Base-by-base conservation (phyloP, 2,329 filamentous ascomycete genomes). In the Diplodia corticola region DNA sequence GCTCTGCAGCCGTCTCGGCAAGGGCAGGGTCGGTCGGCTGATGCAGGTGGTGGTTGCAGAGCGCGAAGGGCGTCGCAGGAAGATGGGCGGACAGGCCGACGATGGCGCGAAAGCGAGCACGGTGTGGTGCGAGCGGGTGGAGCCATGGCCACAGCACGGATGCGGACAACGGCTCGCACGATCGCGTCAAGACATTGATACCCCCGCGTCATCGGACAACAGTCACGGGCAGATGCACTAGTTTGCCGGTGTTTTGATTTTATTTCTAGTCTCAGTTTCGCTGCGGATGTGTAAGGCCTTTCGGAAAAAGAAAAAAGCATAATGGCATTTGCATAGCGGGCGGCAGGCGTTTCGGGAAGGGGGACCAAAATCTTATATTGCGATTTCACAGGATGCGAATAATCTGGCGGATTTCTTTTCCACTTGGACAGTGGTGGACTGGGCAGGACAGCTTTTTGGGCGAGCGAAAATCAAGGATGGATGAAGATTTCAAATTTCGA, bases 1-100 rank as follows among this genome's bases (percentile, higher is more conserved):
- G 28, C 81, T 88, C 9, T 85, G 84, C 49, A 76, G 73, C 20
- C 77, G 77, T 37, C 71, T 82, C 20, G 79, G 80, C 15, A 75
- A 72, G 69, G 71, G 74, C 24, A 78, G 75, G 2, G 74, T 79
- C n/a, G 73, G 71, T 4, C 77, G 75, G 46, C 72, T 81, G 63
- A 77, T 81, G 74, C 78, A 75, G 17, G 74, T 77, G 40, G 77
- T 81, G 9, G 71, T 82, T 24, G 74, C 73, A 6, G 81, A 83
- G 72, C 80, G 81, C 55, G 81, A 83, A 68, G 70, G 51, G 17
- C 73, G 77, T 13, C 77, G 78, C 66, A 76, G 72, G 40, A 80
- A 75, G 44, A 71, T 70, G 20, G 61, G 73, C 15, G 72, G 69
- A 28, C 57, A 61, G n/a, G 69, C 9, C 70, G 13, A 70, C 33